Base-by-base conservation (phyloP, 371 early-diverging fungal genomes). In the Lichtheimia corymbifera region DNA sequence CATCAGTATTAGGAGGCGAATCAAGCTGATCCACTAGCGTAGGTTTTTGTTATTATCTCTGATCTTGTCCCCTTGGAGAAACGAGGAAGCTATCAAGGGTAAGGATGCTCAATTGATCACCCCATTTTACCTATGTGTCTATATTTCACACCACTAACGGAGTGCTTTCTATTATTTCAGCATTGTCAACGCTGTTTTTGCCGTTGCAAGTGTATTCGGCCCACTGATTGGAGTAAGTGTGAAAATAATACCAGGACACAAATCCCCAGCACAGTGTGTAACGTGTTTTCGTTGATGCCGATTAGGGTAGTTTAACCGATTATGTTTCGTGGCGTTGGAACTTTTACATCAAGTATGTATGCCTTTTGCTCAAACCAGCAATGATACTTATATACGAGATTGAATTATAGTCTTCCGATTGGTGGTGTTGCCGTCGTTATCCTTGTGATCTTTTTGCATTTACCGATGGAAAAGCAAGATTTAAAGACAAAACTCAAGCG, bases 31-130 rank as follows among this genome's bases (percentile, higher is more conserved):
- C 30, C n/a, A 35, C 18, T 27, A 44, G 28, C 27, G 5, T 41
- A 58, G 58, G 53, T 77, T 44, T 87, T 88, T 55, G 74, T 90
- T 63, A 83, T 87, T 63, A 80, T 90, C 52, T 70, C 87, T 9
- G 88, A 90, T 53, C 35, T 88, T 20, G 83, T 84, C 0, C 71
- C 82, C 18, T 50, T 87, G 11, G 70, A 74, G 12, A 79, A 90
- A 28, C 63, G 88, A 43, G 84, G 80, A 20, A 79, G 72, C 53
- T 88, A 85, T 63, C 82, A 84, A 63, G 86, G 87, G 56, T 65
- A 60, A 15, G 43, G 15, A 50, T 27, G 44, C n/a, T 9, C 35
- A 22, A 44, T 22, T 17, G 7, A 27, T 52, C 15, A 56, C n/a
- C 7, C 11, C 25, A 53, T 13, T 30, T 35, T 20, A n/a, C 27